Percentiles rank a stretch among this genome's conserved stretches.
phyloP scores from a whole-genome alignment of 2,329 filamentous ascomycete genomes.

The Leptodontidium sp. region DNA sequence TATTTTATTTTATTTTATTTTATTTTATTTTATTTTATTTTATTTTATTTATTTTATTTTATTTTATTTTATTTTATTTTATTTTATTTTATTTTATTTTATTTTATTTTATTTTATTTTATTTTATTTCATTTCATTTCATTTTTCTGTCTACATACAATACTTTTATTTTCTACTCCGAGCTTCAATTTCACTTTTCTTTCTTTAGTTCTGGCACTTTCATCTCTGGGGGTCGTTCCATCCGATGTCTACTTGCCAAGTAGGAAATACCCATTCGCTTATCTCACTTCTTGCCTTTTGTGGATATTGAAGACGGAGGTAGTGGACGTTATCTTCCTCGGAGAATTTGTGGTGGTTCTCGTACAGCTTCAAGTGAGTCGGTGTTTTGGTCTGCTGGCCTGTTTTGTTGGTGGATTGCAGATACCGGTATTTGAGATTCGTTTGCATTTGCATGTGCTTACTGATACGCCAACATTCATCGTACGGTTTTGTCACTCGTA shows the following conservation, averaged over 20 bases:
- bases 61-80: constrained; percentile 28
- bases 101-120: constrained; percentile 29
- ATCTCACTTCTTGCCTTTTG: too few species aligned
- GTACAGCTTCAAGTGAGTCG: background rate
- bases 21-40: background rate
- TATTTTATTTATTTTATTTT: background rate
- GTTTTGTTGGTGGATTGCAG: background rate
- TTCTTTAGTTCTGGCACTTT: too few species aligned
- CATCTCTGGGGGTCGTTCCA: too few species aligned
- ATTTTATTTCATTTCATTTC: background rate
- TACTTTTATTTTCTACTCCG: background rate
- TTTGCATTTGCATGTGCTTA: constrained; percentile 1
- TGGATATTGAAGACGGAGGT: too few species aligned
- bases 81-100: constrained; percentile 40
- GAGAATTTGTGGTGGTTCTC: constrained; percentile 18
- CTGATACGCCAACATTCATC: constrained; percentile 21
- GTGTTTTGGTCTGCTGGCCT: too few species aligned
- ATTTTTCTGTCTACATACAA: background rate
- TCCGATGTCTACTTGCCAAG: too few species aligned
- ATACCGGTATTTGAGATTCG: background rate
- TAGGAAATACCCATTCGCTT: too few species aligned
- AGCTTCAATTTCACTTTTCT: background rate
- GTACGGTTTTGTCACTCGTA: constrained; percentile 41
- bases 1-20: background rate
- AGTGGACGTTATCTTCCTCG: background rate